Evolutionary conservation across 2,329 filamentous ascomycete species (phyloP), one percentile per base, ranked within the genome.

Genomic region (Phyllosticta citriasiana): DNA sequence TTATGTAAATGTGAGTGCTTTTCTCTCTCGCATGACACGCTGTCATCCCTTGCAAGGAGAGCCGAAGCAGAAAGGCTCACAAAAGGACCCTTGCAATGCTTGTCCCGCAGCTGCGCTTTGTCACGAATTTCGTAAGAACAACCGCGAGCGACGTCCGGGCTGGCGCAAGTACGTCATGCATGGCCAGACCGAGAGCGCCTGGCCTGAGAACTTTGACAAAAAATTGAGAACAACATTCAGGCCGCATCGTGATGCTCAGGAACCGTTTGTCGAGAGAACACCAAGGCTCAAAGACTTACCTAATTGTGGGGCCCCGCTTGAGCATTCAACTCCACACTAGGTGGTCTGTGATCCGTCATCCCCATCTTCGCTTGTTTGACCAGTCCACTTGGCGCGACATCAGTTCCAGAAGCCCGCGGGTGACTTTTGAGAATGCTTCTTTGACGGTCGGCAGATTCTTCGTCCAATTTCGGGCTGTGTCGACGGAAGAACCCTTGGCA

Each of bases 331-430:
- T 30, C 27, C 27, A 30, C 27, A 30, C 27, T 4, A 5, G 27
- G 9, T 30, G 27, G 27, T 30, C 27, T 30, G 27, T 53, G n/a
- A 53, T n/a, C 10, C 14, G 83, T 91, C 33, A 59, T 89, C 51
- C 88, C 87, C 51, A 89, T 61, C 19, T 40, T 57, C 77, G 85
- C 91, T 69, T 89, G 91, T 67, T 53, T 60, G 2, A 53, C 55
- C 14, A 47, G 19, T 2, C 56, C 58, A 8, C 53, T 53, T 10
- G 24, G 51, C 51, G 24, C 14, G 88, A 52, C 91, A 91, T 75
- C 78, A 81, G 64, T 87, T 88, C 74, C 91, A 87, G 87, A 74
- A 77, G 4, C 68, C 82, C 40, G 87, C 88, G 0, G 88, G 88
- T 7, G 82, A 87, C 0, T 90, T 90, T 67, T 80, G 80, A 22